Base-by-base conservation (phyloP, 345 rosid species). In the Rhodamnia argentea region DNA sequence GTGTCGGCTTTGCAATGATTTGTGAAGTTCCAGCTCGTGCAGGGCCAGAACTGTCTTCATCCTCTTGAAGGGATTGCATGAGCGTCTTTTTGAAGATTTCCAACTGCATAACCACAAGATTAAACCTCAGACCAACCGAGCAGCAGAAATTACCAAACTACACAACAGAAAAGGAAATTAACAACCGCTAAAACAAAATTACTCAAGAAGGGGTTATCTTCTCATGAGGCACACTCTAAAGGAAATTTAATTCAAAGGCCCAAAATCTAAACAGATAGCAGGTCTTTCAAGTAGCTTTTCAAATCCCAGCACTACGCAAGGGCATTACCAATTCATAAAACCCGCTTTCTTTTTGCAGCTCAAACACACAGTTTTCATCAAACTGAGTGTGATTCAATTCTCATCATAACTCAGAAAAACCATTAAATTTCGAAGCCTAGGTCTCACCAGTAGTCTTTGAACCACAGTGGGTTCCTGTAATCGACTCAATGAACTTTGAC, bases 1-100 rank as follows among this genome's bases (percentile, higher is more conserved):
- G 98, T 26, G 97, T 95, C 62, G 94, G 98, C 84, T 96, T 97
- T 24, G 98, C 97, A 56, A 93, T 89, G 84, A 96, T 92, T 53
- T 89, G 93, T 6, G 87, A 87, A 86, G 92, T 88, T 90, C 91
- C 96, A 82, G 87, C 90, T 96, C 91, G 95, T 84, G 86, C 50
- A 84, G 90, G 85, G 85, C 62, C 82, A 85, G 93, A 89, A 90
- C 90, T 84, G 52, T 95, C 98, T 37, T 93, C 99, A 78, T 94
- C 99, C 87, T 95, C 99, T 88, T 88, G 94, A 84, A 96, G 98
- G 75, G 99, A 96, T 89, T 86, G 95, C 99, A 96, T 91, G 50
- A 96, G 97, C 3, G 98, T 96, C 96, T 90, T 96, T 88, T 95
- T 94, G 83, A 96, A 96, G 56, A 94, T 93, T 87, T 96, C 99